Conservation (phyloP, 371 early-diverging fungal species). For the Mortierella sp. region DNA sequence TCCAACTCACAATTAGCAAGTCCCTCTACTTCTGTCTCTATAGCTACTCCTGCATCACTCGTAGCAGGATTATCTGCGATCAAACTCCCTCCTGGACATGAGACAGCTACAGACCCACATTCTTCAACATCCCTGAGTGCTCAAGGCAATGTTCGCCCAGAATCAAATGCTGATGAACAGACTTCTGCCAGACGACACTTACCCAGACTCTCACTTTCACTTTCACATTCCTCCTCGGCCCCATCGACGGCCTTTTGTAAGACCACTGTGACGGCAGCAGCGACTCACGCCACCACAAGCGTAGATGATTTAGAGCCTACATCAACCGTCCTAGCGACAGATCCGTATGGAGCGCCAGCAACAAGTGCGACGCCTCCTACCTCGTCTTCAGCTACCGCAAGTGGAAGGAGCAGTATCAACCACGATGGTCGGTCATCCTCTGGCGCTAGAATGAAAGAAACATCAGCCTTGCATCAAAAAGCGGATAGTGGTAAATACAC, state of each 20-base stretch:
- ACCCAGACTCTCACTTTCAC: conserved; percentile 29
- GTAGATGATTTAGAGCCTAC: conserved; percentile 24
- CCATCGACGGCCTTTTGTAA: conserved; percentile 50
- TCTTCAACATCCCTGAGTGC: conserved; percentile 1
- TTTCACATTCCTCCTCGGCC: conserved; percentile 33
- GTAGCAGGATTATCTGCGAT: not conserved
- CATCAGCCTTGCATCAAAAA: conserved; percentile 23
- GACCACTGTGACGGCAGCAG: conserved; percentile 36
- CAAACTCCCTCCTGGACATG: not conserved
- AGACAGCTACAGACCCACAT: not conserved
- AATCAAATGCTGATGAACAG: conserved; percentile 12
- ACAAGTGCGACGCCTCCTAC: not conserved
- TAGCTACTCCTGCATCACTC: not conserved
- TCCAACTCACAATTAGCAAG: conserved; percentile 32
- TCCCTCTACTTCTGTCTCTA: conserved; percentile 3
- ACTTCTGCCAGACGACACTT: conserved; percentile 20
- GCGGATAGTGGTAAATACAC: conserved; percentile 50
- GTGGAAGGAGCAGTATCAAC: not conserved
- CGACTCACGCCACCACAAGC: conserved; percentile 24
- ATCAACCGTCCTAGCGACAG: conserved; percentile 15
- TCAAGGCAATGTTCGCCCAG: conserved; percentile 26
- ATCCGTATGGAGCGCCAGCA: conserved; percentile 1
- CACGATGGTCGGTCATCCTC: not conserved
- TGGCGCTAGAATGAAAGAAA: conserved; percentile 1
- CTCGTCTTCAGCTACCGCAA: not conserved